phyloP scores from a whole-genome alignment of 768 basidiomycete species.

The Suillus luteus region DNA sequence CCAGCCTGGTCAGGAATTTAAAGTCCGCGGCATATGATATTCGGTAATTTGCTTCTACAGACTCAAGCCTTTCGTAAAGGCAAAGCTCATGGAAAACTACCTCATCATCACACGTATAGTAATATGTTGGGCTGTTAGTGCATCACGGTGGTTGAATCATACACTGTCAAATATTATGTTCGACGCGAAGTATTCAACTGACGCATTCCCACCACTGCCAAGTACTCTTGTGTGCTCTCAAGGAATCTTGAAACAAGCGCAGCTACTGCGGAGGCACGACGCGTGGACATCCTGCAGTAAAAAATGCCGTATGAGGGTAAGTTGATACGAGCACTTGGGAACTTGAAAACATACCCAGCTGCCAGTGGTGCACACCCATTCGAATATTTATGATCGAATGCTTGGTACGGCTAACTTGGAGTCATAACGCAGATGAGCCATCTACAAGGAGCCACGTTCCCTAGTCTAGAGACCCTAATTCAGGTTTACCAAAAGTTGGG shows the following conservation, averaged over 20 bases:
- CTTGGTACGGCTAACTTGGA: background rate
- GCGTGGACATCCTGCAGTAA: background rate
- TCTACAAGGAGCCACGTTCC: background rate
- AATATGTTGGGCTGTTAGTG: background rate
- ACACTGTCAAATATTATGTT: background rate
- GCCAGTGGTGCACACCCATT: background rate
- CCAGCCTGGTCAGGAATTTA: background rate
- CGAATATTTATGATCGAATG: background rate
- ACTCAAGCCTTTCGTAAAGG: too few species aligned
- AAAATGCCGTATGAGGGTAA: background rate
- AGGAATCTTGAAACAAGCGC: background rate
- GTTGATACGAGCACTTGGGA: background rate
- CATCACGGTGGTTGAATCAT: background rate
- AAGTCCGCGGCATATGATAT: background rate
- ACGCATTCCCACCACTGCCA: background rate
- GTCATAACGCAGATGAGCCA: background rate
- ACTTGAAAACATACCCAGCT: background rate
- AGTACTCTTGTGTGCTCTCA: background rate
- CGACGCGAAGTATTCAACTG: background rate
- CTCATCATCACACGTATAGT: background rate
- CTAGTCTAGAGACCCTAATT: background rate
- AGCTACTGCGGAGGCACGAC: background rate
- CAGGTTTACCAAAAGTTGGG: background rate
- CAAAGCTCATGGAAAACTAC: background rate
- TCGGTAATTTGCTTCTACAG: background rate